Conservation (phyloP, 305 asterid species). For the Withania somnifera region DNA sequence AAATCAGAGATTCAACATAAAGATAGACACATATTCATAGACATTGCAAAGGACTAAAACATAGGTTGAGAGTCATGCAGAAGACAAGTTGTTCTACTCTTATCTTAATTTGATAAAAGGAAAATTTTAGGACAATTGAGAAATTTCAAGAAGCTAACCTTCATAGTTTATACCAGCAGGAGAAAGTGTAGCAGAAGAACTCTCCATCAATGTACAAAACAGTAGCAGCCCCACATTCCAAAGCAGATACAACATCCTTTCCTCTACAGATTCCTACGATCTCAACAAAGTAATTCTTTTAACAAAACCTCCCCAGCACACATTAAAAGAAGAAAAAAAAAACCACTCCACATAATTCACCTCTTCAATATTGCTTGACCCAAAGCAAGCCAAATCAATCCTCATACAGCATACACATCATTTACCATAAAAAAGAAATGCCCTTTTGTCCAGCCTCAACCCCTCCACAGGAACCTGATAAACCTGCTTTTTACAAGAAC, state of each 20-base stretch:
- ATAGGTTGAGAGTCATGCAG: background rate
- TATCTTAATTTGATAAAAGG: background rate
- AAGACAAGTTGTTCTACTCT: background rate
- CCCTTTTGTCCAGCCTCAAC: too few species aligned
- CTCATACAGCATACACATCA: slow-evolving; percentile 1
- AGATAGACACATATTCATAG: background rate
- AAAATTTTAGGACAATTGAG: background rate
- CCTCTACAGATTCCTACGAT: slow-evolving; percentile 31
- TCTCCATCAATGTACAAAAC: slow-evolving; percentile 36
- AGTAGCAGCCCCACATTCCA: slow-evolving; percentile 37
- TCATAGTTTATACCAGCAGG: slow-evolving; percentile 95
- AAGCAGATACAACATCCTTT: slow-evolving; percentile 23
- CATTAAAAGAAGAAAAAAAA: too few species aligned
- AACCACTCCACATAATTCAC: too few species aligned
- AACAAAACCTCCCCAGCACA: background rate
- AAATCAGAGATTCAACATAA: background rate
- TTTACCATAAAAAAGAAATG: slow-evolving; percentile 27
- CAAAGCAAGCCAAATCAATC: too few species aligned
- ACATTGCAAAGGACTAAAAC: background rate
- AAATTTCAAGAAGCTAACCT: slow-evolving; percentile 37
- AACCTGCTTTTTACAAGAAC: too few species aligned
- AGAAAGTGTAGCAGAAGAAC: slow-evolving; percentile 68
- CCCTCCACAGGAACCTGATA: too few species aligned
- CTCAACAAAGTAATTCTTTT: slow-evolving; percentile 17
- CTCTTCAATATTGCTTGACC: too few species aligned